phyloP scores from a whole-genome alignment of 2,329 filamentous ascomycete genomes.

The Aspergillus nomiae region DNA sequence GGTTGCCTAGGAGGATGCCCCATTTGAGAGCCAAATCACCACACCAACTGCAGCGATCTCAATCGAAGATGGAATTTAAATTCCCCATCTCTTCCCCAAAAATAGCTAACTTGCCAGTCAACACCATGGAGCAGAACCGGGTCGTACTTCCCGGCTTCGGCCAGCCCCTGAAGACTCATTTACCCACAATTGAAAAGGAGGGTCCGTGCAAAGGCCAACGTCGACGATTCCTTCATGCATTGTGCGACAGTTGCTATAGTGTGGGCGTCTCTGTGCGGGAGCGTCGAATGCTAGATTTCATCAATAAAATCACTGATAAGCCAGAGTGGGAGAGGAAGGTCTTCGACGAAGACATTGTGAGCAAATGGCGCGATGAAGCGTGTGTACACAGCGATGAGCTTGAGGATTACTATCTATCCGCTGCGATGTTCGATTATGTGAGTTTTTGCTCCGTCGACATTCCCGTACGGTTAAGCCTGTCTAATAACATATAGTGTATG shows the following conservation, averaged over 20 bases:
- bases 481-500: background rate
- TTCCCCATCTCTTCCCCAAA: background rate
- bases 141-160: background rate
- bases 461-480: background rate
- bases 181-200: background rate
- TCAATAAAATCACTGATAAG: conserved; percentile 42
- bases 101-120: too few relatives aligned
- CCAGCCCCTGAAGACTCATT: background rate
- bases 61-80: too few relatives aligned
- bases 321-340: conserved; percentile 44
- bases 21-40: too few relatives aligned
- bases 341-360: conserved; percentile 36
- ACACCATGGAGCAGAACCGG: background rate
- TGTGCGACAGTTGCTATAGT: background rate
- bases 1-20: background rate
- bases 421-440: conserved; percentile 4
- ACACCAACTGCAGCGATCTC: too few relatives aligned
- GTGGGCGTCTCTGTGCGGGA: conserved; percentile 1
- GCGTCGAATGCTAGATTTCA: conserved; percentile 7
- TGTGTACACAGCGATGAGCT: background rate
- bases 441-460: background rate
- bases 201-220: background rate
- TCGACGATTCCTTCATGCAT: background rate
- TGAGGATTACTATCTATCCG: background rate
- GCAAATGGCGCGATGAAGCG: conserved; percentile 37